phyloP scores from a whole-genome alignment of 129 eudicot genomes.

The Lactuca sativa region DNA sequence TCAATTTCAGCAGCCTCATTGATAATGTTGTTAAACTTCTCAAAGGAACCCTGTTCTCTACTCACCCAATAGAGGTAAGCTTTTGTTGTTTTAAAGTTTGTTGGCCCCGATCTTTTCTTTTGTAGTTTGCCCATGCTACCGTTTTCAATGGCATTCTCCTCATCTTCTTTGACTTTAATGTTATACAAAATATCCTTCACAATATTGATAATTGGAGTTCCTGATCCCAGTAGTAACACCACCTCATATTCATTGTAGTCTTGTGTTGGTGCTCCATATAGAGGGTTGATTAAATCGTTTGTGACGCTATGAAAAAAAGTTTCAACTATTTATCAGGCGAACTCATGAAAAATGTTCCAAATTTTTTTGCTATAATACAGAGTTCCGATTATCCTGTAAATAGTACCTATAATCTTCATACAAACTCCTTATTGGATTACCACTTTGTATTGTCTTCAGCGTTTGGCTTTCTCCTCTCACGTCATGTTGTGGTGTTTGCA shows the following conservation, averaged over 20 bases:
- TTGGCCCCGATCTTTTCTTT: constrained; percentile 35
- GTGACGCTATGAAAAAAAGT: constrained; percentile 54
- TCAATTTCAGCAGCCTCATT: too few relatives aligned
- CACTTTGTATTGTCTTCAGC: constrained; percentile 47
- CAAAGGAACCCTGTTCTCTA: too few relatives aligned
- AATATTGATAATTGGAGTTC: constrained; percentile 95
- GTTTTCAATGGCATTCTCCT: constrained; percentile 53
- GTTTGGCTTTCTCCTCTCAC: constrained; percentile 56
- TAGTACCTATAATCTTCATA: constrained; percentile 51
- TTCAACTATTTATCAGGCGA: not conserved
- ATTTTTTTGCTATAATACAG: constrained; percentile 24
- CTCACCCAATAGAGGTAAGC: constrained; percentile 26
- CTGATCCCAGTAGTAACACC: constrained; percentile 76
- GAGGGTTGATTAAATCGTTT: constrained; percentile 71
- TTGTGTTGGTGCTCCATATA: constrained; percentile 91
- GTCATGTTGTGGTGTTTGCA: constrained; percentile 62
- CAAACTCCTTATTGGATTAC: constrained; percentile 36
- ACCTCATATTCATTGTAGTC: constrained; percentile 83
- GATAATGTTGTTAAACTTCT: too few relatives aligned
- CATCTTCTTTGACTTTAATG: constrained; percentile 63
- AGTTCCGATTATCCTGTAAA: constrained; percentile 71
- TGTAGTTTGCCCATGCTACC: constrained; percentile 40
- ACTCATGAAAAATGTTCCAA: constrained; percentile 5
- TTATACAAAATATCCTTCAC: constrained; percentile 75
- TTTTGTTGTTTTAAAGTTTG: constrained; percentile 44